These are phyloP conservation scores for Sphaerulina populicola DNA, from an alignment of 2,329 filamentous ascomycete species.

Conservation along the genomic window DNA sequence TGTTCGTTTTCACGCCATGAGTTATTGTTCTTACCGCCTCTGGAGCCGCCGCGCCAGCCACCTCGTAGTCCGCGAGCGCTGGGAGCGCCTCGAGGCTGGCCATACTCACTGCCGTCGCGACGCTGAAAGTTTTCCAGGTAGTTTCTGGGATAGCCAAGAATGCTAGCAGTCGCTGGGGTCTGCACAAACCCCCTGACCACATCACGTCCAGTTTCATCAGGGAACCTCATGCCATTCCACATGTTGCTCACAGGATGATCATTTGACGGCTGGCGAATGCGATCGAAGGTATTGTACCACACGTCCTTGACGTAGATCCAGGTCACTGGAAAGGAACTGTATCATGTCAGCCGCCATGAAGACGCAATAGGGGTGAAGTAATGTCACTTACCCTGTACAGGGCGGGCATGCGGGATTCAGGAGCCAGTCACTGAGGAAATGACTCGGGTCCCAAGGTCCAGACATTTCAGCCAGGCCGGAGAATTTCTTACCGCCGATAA, in stretches of 20 bases:
- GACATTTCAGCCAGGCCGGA: constrained; percentile 29
- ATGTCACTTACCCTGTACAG: constrained; percentile 12
- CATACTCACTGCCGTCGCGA: constrained; percentile 1
- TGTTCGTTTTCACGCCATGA: constrained; percentile 2
- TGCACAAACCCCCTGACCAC: constrained; percentile 26
- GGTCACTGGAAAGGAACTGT: constrained; percentile 24
- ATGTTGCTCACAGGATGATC: constrained; percentile 27
- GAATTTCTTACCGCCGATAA: constrained; percentile 27
- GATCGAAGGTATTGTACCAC: constrained; percentile 22
- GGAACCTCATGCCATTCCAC: constrained; percentile 31
- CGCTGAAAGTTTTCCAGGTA: constrained; percentile 13
- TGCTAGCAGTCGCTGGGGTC: constrained; percentile 17
- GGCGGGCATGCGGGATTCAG: constrained; percentile 7
- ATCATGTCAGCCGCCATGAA: constrained; percentile 8
- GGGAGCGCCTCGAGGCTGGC: constrained; percentile 4
- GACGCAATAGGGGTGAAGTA: neutral
- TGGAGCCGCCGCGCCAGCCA: constrained; percentile 13
- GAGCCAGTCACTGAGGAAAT: constrained; percentile 20
- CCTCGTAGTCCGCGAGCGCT: constrained; percentile 12
- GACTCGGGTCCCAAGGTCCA: constrained; percentile 19
- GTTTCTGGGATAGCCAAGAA: constrained; percentile 17
- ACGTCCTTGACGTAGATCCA: constrained; percentile 30
- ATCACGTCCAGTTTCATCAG: constrained; percentile 21
- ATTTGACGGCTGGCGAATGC: constrained; percentile 22
- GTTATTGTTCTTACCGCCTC: constrained; percentile 5